Evolutionary conservation across 2,329 filamentous ascomycete species (phyloP).

Genomic region (Colletotrichum lini): DNA sequence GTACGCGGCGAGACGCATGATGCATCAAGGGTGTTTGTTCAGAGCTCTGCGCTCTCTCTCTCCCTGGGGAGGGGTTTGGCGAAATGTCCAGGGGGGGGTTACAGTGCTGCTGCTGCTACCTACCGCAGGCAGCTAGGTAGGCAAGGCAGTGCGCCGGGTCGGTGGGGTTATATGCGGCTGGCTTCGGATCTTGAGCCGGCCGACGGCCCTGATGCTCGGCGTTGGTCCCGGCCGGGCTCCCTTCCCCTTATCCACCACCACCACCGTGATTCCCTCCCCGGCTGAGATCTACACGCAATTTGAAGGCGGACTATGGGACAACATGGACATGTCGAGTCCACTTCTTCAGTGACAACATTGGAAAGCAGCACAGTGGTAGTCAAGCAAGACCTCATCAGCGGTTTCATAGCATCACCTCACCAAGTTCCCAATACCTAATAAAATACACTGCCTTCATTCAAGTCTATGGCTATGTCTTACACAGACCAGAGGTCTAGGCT

Average conservation of each 20-base stretch:
- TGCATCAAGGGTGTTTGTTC: conserved; percentile 37
- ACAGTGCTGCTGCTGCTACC: neutral
- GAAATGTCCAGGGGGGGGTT: conserved; percentile 5
- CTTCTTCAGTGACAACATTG: too few relatives aligned
- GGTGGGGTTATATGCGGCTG: conserved; percentile 26
- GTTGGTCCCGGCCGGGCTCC: neutral
- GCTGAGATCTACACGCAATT: too few relatives aligned
- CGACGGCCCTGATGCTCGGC: conserved; percentile 3
- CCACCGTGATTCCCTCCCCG: neutral
- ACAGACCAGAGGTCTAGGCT: conserved; percentile 48
- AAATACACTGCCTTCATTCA: conserved; percentile 43
- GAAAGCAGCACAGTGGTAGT: neutral
- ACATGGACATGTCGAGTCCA: too few relatives aligned
- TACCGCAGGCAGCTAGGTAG: too few relatives aligned
- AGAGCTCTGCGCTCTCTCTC: too few relatives aligned
- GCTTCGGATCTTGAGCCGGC: conserved; percentile 22
- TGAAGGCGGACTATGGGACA: neutral
- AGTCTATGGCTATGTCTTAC: conserved; percentile 55
- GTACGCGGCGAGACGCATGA: conserved; percentile 39
- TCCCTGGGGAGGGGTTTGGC: neutral
- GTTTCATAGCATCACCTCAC: neutral
- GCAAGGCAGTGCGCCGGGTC: neutral
- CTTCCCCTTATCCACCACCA: too few relatives aligned
- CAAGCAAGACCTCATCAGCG: neutral
- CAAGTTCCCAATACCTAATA: conserved; percentile 6